These are phyloP conservation scores for Trichocladium antarcticum DNA, from an alignment of 495 filamentous ascomycete genomes.

Conservation along the genomic window DNA sequence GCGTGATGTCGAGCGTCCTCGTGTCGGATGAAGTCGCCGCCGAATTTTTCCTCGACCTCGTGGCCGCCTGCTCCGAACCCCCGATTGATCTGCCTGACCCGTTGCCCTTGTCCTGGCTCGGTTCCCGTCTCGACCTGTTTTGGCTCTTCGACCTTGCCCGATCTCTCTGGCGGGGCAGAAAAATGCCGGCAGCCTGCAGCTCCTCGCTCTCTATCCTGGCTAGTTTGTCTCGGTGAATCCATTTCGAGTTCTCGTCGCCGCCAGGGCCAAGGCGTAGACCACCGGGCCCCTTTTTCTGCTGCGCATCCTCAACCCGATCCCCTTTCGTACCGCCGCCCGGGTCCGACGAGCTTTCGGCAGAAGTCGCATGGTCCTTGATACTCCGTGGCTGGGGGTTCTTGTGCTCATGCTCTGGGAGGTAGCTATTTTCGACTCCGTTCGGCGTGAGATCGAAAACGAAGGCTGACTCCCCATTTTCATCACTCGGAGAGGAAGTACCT, in stretches of 20 bases:
- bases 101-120: conserved; percentile 22
- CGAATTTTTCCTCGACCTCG: conserved; percentile 40
- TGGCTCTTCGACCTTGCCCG: conserved; percentile 32
- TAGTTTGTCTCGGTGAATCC: conserved; percentile 96
- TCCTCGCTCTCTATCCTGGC: conserved; percentile 89
- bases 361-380: conserved; percentile 44
- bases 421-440: conserved; percentile 10
- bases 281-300: conserved; percentile 2
- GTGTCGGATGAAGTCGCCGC: conserved; percentile 25
- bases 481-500: conserved; percentile 12
- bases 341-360: conserved; percentile 47
- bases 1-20: conserved; percentile 20
- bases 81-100: conserved; percentile 18
- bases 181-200: conserved; percentile 74
- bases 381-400: conserved; percentile 36
- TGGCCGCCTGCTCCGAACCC: conserved; percentile 15
- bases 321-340: conserved; percentile 33
- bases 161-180: conserved; percentile 50
- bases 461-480: conserved; percentile 10
- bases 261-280: background rate
- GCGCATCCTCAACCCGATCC: conserved; percentile 7
- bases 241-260: conserved; percentile 55
- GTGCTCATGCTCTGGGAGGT: conserved; percentile 15
- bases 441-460: conserved; percentile 15
- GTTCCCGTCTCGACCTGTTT: conserved; percentile 42